Conservation (phyloP, 164 flowering plant genomes). For the Kingdonia uniflora region DNA sequence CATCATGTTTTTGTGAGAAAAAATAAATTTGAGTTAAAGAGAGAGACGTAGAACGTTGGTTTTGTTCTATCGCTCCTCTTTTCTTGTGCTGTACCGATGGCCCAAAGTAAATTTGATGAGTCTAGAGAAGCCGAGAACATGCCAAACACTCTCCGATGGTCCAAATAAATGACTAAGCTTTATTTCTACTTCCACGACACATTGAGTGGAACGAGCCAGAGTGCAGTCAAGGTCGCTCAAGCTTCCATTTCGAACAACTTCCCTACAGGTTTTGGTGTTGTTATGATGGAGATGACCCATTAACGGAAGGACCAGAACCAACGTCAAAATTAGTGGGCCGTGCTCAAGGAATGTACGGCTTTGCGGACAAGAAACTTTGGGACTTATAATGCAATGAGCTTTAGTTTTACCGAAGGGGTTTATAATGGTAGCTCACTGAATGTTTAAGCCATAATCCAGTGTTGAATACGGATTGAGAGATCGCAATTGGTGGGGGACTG, state of each 20-base stretch:
- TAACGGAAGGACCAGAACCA: constrained; percentile 33
- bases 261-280: constrained; percentile 27
- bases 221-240: constrained; percentile 28
- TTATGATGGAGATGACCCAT: constrained; percentile 35
- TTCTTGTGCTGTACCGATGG: not conserved
- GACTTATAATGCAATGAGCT: constrained; percentile 14
- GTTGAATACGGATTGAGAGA: constrained; percentile 25
- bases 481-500: constrained; percentile 43
- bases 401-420: constrained; percentile 20
- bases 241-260: constrained; percentile 15
- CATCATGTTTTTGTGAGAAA: too few species aligned
- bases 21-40: too few species aligned
- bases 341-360: constrained; percentile 43
- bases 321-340: constrained; percentile 34
- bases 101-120: too few species aligned
- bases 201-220: constrained; percentile 26
- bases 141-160: constrained; percentile 1
- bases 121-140: not conserved
- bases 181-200: constrained; percentile 55
- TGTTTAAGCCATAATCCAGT: constrained; percentile 25
- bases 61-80: not conserved
- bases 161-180: constrained; percentile 13
- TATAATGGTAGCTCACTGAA: constrained; percentile 35
- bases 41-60: not conserved
- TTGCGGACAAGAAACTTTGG: constrained; percentile 17